A percentile compares a stretch with the other conserved stretches of the same genome.
phyloP scores from a whole-genome alignment of 805 yeast species.

The Candida incommunis region DNA sequence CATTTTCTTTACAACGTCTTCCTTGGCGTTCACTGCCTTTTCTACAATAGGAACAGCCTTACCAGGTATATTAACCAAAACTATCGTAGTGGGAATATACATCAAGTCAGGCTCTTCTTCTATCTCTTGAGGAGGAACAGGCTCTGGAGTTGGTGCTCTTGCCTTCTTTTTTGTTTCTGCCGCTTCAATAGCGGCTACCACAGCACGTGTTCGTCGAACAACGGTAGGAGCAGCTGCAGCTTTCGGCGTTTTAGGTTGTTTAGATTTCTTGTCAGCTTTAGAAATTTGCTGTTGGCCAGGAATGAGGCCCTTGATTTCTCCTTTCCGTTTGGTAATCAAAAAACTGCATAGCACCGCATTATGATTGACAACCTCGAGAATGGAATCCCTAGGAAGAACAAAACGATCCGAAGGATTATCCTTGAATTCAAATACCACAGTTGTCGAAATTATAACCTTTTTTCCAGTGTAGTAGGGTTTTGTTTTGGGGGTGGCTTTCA shows the following conservation, averaged over 20 bases:
- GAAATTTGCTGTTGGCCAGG: no score
- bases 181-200: slow-evolving; percentile 2
- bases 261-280: slow-evolving; percentile 21
- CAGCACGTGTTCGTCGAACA: slow-evolving; percentile 1
- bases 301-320: slow-evolving; percentile 6
- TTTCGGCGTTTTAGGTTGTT: slow-evolving; percentile 16
- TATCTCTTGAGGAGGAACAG: slow-evolving; percentile 3
- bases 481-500: neutral
- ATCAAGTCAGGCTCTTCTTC: slow-evolving; percentile 9
- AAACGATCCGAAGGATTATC: slow-evolving; percentile 70
- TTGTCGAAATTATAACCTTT: neutral
- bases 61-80: slow-evolving; percentile 48
- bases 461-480: neutral
- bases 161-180: neutral
- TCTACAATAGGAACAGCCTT: slow-evolving; percentile 49
- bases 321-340: slow-evolving; percentile 17
- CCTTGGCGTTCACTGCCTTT: slow-evolving; percentile 47
- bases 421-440: slow-evolving; percentile 63
- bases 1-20: slow-evolving; percentile 50
- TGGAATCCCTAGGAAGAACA: slow-evolving; percentile 59
- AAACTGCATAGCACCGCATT: neutral
- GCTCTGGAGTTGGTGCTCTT: neutral
- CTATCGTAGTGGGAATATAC: slow-evolving; percentile 53
- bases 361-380: slow-evolving; percentile 36
- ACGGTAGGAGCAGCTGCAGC: slow-evolving; percentile 3